Evolutionary conservation across 1,139 yeast genomes (phyloP).

Genomic region (Arxiozyma slooffiae): DNA sequence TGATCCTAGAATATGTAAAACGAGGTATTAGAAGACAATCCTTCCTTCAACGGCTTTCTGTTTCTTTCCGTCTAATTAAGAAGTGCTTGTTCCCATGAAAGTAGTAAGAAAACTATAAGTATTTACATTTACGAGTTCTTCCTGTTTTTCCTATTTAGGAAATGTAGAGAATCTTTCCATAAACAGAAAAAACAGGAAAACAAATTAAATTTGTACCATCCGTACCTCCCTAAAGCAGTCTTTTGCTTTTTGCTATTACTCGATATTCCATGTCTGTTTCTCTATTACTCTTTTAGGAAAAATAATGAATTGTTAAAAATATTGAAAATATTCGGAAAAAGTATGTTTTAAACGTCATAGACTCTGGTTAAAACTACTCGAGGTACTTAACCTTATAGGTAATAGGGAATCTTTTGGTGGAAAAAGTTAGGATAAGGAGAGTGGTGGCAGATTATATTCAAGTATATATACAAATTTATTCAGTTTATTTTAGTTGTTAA

Average conservation of each 20-base stretch:
- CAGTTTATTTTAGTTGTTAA: too few species aligned
- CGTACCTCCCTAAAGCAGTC: conserved; percentile 1
- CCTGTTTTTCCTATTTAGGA: neutral
- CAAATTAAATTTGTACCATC: neutral
- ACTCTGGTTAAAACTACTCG: neutral
- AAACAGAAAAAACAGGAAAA: neutral
- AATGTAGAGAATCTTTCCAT: neutral
- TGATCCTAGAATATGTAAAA: neutral
- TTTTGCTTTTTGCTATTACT: neutral
- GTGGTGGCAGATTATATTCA: too few species aligned
- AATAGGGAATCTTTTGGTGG: neutral
- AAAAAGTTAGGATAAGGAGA: too few species aligned
- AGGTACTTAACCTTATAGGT: neutral
- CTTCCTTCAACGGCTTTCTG: too few species aligned
- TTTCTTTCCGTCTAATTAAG: neutral
- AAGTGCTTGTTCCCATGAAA: too few species aligned
- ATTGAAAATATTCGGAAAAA: neutral
- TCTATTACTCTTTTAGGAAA: conserved; percentile 1
- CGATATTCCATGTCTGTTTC: neutral
- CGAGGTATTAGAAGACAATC: too few species aligned
- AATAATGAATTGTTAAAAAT: neutral
- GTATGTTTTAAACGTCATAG: neutral
- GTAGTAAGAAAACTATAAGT: too few species aligned
- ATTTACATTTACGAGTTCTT: too few species aligned
- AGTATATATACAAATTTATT: too few species aligned